Percentiles rank a stretch among this genome's conserved stretches.
These are phyloP conservation scores for Tuber microsphaerosporum DNA, from an alignment of 495 filamentous ascomycete genomes.

Conservation along the genomic window DNA sequence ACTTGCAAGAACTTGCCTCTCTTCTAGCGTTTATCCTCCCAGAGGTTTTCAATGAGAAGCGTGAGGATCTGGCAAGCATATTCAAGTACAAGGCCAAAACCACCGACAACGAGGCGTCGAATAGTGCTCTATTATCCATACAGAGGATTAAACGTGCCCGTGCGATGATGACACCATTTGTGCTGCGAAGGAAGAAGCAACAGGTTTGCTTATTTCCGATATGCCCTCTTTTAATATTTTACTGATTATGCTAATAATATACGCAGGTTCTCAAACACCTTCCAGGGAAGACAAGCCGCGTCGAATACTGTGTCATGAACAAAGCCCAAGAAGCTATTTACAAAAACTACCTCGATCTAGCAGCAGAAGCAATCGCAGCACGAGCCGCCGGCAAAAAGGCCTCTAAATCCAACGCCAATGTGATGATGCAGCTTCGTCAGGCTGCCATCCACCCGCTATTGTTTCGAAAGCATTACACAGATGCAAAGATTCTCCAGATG, in stretches of 20 bases:
- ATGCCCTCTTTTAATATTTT: neutral
- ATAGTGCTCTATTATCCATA: slow-evolving; percentile 67
- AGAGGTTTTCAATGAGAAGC: slow-evolving; percentile 62
- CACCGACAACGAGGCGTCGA: slow-evolving; percentile 58
- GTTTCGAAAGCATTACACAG: slow-evolving; percentile 69
- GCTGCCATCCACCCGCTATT: slow-evolving; percentile 89
- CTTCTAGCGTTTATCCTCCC: slow-evolving; percentile 89
- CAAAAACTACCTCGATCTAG: slow-evolving; percentile 52
- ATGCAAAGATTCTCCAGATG: slow-evolving; percentile 68
- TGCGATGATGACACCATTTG: slow-evolving; percentile 90
- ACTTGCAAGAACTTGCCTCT: slow-evolving; percentile 80
- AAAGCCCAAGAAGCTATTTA: slow-evolving; percentile 64
- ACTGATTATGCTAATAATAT: neutral
- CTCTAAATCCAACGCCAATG: slow-evolving; percentile 57
- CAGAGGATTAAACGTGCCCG: slow-evolving; percentile 79
- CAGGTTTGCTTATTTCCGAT: slow-evolving; percentile 45
- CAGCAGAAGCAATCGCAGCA: slow-evolving; percentile 52
- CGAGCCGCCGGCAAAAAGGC: slow-evolving; percentile 54
- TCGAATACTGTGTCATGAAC: slow-evolving; percentile 75
- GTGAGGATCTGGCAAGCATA: slow-evolving; percentile 67
- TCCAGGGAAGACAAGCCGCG: slow-evolving; percentile 67
- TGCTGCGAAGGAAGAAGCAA: slow-evolving; percentile 85
- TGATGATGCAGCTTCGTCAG: slow-evolving; percentile 85
- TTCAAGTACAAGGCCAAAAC: slow-evolving; percentile 88
- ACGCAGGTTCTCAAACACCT: slow-evolving; percentile 67